These are phyloP conservation scores for Phytophthora chlamydospora DNA, from an alignment of 352 stramenopile genomes.

Conservation along the genomic window DNA sequence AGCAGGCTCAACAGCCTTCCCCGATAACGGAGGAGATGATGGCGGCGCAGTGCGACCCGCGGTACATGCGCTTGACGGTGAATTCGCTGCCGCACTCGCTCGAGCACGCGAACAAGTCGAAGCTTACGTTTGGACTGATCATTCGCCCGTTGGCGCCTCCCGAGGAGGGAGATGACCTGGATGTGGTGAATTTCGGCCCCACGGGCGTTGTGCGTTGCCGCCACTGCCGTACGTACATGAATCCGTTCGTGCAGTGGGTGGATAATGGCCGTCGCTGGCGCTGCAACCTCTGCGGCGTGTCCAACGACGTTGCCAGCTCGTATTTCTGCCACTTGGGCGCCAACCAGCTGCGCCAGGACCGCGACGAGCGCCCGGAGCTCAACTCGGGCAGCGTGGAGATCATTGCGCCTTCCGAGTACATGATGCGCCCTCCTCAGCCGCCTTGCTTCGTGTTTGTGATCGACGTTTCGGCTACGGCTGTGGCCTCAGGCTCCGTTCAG, in stretches of 20 bases:
- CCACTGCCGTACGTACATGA: conserved; percentile 92
- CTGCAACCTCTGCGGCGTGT: conserved; percentile 91
- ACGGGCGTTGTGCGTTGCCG: conserved; percentile 85
- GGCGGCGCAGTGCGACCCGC: conserved; percentile 72
- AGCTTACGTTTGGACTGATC: conserved; percentile 86
- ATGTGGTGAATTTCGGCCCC: conserved; percentile 89
- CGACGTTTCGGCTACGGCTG: conserved; percentile 80
- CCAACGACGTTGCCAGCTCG: conserved; percentile 91
- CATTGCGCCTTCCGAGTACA: conserved; percentile 88
- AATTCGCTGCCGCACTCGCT: conserved; percentile 78
- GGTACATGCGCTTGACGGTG: conserved; percentile 87
- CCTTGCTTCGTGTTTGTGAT: conserved; percentile 92
- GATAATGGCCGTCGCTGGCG: conserved; percentile 88
- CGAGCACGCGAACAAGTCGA: conserved; percentile 84
- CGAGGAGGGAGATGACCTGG: conserved; percentile 68
- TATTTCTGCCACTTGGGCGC: conserved; percentile 99
- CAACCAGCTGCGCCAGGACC: conserved; percentile 94
- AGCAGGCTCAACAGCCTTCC: conserved; percentile 58
- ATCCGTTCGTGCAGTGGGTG: conserved; percentile 91
- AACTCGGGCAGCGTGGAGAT: conserved; percentile 83
- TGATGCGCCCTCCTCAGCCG: conserved; percentile 88
- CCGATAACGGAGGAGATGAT: conserved; percentile 73
- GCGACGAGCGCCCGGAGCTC: conserved; percentile 88
- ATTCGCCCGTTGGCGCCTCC: conserved; percentile 81
- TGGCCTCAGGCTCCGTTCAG: conserved; percentile 74